Evolutionary conservation across 2,329 filamentous ascomycete genomes (phyloP).

Genomic region (Paracoccidioides lutzii): DNA sequence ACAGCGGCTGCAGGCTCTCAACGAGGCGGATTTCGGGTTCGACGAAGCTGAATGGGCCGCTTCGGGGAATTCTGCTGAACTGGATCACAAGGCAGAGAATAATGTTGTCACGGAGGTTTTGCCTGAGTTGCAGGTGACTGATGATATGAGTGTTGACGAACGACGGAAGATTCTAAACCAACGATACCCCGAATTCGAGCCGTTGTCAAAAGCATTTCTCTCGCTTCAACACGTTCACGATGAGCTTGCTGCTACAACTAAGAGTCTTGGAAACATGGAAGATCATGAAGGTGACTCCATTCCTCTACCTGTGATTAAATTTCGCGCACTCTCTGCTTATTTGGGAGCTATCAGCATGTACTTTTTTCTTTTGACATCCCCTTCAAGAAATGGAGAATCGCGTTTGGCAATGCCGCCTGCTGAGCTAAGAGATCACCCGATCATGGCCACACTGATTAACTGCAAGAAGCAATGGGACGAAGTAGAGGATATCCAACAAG

Average conservation of each 20-base stretch:
- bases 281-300: conserved; percentile 29
- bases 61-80: conserved; percentile 38
- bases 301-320: conserved; percentile 55
- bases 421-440: conserved; percentile 76
- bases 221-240: conserved; percentile 52
- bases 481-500: conserved; percentile 51
- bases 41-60: conserved; percentile 77
- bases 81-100: conserved; percentile 33
- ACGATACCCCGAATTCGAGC: conserved; percentile 86
- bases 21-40: conserved; percentile 83
- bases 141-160: conserved; percentile 64
- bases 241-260: conserved; percentile 45
- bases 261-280: conserved; percentile 37
- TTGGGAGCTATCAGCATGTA: conserved; percentile 82
- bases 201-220: conserved; percentile 66
- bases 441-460: conserved; percentile 74
- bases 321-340: conserved; percentile 72
- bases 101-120: conserved; percentile 75
- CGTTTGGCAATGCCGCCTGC: conserved; percentile 54
- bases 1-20: conserved; percentile 81
- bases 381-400: conserved; percentile 47
- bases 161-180: conserved; percentile 60
- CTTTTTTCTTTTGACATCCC: conserved; percentile 81
- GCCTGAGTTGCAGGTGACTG: conserved; percentile 67
- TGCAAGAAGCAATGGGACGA: conserved; percentile 70